Evolutionary conservation across 2,329 filamentous ascomycete genomes (phyloP).

Genomic region (Helminthosporium solani): DNA sequence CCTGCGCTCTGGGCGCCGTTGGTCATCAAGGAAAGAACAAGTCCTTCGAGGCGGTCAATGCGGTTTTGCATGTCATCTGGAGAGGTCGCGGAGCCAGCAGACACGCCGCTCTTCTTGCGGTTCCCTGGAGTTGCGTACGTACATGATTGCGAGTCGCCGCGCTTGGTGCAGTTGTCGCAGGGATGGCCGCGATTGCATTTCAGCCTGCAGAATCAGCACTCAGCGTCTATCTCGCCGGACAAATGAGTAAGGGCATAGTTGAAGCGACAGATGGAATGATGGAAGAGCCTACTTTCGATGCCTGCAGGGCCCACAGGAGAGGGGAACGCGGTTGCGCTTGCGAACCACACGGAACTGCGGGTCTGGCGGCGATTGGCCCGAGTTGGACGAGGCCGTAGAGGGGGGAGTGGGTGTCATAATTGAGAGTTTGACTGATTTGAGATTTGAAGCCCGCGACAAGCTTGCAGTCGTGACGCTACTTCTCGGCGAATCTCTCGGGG

Average conservation of each 20-base stretch:
- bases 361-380: constrained; percentile 80
- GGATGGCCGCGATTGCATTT: constrained; percentile 93
- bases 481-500: constrained; percentile 4
- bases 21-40: constrained; percentile 93
- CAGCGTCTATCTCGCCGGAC: no score
- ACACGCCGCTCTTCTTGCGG: constrained; percentile 67
- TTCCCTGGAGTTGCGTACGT: constrained; percentile 71
- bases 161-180: constrained; percentile 92
- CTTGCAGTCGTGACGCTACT: constrained; percentile 1
- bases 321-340: constrained; percentile 85
- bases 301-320: constrained; percentile 89
- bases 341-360: constrained; percentile 84
- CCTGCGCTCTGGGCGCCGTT: constrained; percentile 68
- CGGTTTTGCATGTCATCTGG: constrained; percentile 98
- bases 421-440: no score
- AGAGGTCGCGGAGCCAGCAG: constrained; percentile 59
- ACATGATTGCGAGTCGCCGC: constrained; percentile 77
- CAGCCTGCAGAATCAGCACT: constrained; percentile 52
- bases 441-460: no score
- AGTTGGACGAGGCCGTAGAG: constrained; percentile 73
- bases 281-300: constrained; percentile 76
- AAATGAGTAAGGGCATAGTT: no score
- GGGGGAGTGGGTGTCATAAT: constrained; percentile 74
- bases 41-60: constrained; percentile 88
- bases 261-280: no score